Conservation (phyloP, 257 asterid genomes). For the Penstemon barbatus region DNA sequence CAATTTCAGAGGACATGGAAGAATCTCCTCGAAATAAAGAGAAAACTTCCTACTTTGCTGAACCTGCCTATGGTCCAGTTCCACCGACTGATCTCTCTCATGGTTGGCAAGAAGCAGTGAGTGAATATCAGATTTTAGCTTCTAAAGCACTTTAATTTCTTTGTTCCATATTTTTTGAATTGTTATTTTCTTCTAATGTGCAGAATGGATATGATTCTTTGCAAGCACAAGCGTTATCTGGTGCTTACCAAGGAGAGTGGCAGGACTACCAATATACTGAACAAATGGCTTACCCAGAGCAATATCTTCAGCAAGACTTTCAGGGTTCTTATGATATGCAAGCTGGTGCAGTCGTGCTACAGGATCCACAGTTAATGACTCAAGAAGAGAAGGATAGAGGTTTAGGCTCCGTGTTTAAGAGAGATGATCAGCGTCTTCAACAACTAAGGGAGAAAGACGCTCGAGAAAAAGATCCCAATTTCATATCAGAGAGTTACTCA, state of each 20-base stretch:
- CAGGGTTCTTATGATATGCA: conserved; percentile 67
- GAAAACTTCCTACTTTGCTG: conserved; percentile 59
- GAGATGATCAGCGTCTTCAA: conserved; percentile 91
- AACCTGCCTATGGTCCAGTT: conserved; percentile 93
- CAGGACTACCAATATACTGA: conserved; percentile 88
- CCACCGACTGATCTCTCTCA: conserved; percentile 85
- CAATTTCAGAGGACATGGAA: conserved; percentile 96
- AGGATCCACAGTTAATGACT: conserved; percentile 84
- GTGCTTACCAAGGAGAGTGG: conserved; percentile 86
- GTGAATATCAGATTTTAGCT: conserved; percentile 31
- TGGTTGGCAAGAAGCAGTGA: conserved; percentile 78
- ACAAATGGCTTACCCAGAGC: conserved; percentile 85
- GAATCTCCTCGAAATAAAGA: conserved; percentile 96
- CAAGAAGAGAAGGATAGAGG: conserved; percentile 99
- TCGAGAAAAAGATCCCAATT: conserved; percentile 97
- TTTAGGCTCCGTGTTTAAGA: conserved; percentile 94
- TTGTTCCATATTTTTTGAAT: conserved; percentile 14
- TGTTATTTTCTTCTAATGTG: conserved; percentile 17
- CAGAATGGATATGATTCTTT: conserved; percentile 78
- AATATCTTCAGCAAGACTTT: conserved; percentile 79
- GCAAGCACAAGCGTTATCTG: conserved; percentile 78
- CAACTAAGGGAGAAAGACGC: conserved; percentile 96
- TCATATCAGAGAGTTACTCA: conserved; percentile 95
- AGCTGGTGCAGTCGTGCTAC: conserved; percentile 45
- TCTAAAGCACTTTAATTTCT: neutral